Percentiles rank a stretch among this genome's conserved stretches.
Evolutionary conservation across 78 protist genomes (phyloP).

Genomic region (Dictyostelium citrinum): DNA sequence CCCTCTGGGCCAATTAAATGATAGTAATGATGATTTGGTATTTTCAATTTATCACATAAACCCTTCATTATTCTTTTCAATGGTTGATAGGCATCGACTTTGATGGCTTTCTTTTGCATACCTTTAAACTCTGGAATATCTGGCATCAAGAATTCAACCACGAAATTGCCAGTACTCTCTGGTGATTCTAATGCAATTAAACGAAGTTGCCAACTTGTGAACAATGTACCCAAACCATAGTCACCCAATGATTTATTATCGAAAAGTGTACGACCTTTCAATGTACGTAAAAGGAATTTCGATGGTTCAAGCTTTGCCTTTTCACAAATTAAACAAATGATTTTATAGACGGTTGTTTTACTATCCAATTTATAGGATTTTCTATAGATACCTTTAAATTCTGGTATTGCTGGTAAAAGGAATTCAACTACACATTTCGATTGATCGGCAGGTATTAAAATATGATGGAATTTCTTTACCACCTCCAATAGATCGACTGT

Average conservation of each 20-base stretch:
- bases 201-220: constrained; percentile 70
- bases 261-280: constrained; percentile 54
- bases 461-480: constrained; percentile 7
- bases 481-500: constrained; percentile 58
- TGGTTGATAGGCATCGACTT: constrained; percentile 75
- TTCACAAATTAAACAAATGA: constrained; percentile 60
- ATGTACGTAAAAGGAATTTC: constrained; percentile 38
- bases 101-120: constrained; percentile 68
- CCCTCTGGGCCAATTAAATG: constrained; percentile 65
- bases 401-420: constrained; percentile 6
- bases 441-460: constrained; percentile 35
- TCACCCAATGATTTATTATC: constrained; percentile 17
- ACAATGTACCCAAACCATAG: constrained; percentile 47
- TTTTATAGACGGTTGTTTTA: constrained; percentile 45
- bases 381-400: constrained; percentile 65
- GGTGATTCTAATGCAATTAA: constrained; percentile 38
- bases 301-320: constrained; percentile 21
- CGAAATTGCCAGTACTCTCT: constrained; percentile 61
- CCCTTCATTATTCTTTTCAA: constrained; percentile 72
- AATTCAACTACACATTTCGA: constrained; percentile 47
- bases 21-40: constrained; percentile 65
- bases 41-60: constrained; percentile 28
- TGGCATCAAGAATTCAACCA: constrained; percentile 53
- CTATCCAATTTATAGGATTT: constrained; percentile 56
- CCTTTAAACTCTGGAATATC: constrained; percentile 64